Evolutionary conservation across 352 stramenopile genomes (phyloP).

Genomic region (Globisporangium mamillatum): DNA sequence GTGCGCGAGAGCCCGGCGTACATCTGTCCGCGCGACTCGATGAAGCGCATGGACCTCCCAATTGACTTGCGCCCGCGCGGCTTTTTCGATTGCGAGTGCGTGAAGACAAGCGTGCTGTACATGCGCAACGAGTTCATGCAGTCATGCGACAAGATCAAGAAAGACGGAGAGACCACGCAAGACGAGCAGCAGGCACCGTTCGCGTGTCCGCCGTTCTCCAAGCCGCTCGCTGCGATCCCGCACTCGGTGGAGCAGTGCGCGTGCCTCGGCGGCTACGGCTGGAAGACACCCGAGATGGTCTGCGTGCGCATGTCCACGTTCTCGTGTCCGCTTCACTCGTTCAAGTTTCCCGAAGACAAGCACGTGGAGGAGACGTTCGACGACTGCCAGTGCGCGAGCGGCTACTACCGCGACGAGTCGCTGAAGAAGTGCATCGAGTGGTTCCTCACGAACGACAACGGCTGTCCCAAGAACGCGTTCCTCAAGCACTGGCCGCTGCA

Average conservation of each 20-base stretch:
- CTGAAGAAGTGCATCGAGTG: constrained; percentile 54
- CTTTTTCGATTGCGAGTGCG: constrained; percentile 78
- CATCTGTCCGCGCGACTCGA: constrained; percentile 61
- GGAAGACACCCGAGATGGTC: constrained; percentile 67
- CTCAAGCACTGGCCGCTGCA: constrained; percentile 76
- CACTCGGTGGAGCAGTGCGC: constrained; percentile 76
- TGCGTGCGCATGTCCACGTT: constrained; percentile 60
- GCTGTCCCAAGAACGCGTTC: constrained; percentile 55
- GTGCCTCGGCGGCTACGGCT: constrained; percentile 71
- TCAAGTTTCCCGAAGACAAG: constrained; percentile 27
- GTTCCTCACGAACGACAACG: constrained; percentile 65
- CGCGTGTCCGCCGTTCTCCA: constrained; percentile 59
- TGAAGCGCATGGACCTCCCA: constrained; percentile 35
- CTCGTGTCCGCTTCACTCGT: constrained; percentile 58
- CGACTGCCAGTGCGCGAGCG: constrained; percentile 69
- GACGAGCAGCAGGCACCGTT: constrained; percentile 22
- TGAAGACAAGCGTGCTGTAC: constrained; percentile 33
- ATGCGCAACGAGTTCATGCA: constrained; percentile 57
- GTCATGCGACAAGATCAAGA: constrained; percentile 33
- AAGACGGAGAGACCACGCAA: constrained; percentile 20
- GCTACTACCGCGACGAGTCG: constrained; percentile 63
- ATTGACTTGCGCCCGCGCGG: constrained; percentile 42
- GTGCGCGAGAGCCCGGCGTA: constrained; percentile 52
- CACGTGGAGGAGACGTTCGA: constrained; percentile 46
- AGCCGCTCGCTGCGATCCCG: constrained; percentile 42